Base-by-base conservation (phyloP, 768 basidiomycete genomes). In the Lyophyllum semitale region DNA sequence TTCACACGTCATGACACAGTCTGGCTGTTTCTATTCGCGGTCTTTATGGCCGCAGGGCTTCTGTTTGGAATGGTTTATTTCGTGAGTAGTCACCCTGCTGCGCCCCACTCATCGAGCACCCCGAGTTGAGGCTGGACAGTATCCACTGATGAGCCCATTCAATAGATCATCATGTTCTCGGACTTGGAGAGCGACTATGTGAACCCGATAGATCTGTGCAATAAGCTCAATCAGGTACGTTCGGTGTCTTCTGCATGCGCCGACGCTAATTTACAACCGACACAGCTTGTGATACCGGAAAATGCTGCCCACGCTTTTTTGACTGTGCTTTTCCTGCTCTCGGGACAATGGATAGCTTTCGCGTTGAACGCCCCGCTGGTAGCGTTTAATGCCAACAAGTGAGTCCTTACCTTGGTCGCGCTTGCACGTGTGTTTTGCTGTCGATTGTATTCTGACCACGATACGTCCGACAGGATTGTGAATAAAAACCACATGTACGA, bases 1-100 rank as follows among this genome's bases (percentile, higher is more conserved):
- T 13, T 6, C 23, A 15, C 13, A 27, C 37, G 17, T 6, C 37
- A 38, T 37, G 35, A 8, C 43, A 29, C 54, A 95, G 95, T 91
- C 68, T 98, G 95, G 96, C 73, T 99, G 61, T 99, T 97, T 78
- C 83, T 98, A 63, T 95, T 98, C 71, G 84, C 93, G 67, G 95
- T 98, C 71, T 86, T 98, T 49, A 85, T 93, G 85, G 90, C 94
- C 62, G 96, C 96, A 20, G 94, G 88, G 26, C 80, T 98, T 54
- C 78, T 99, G 56, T 99, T 99, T 77, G 96, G 95, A 60, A 95
- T 94, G 89, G 95, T 99, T 69, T 99, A 97, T 81, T 99, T 97
- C 76, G 96, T 98, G 67, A 74, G 93, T 35, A 22, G 37, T 15
- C n/a, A n/a, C 4, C 37, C n/a, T n/a, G n/a, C n/a, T n/a, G n/a